Evolutionary conservation across 2,329 filamentous ascomycete genomes (phyloP).

Genomic region (Aureobasidium sp.): DNA sequence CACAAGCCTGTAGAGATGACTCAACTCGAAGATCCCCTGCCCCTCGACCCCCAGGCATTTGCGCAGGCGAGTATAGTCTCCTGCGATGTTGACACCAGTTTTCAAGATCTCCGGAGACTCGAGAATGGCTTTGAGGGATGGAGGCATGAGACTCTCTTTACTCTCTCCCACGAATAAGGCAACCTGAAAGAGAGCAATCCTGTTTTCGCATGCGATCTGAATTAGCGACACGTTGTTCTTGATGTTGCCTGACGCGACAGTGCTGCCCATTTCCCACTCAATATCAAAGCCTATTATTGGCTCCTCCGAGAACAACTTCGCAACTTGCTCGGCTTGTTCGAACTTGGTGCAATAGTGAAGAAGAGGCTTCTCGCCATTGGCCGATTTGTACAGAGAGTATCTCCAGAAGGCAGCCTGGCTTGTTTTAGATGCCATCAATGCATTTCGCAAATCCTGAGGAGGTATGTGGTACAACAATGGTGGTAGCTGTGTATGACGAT

Average conservation of each 20-base stretch:
- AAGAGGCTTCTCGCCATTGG: slow-evolving; percentile 47
- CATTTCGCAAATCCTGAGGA: slow-evolving; percentile 1
- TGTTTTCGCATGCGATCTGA: slow-evolving; percentile 69
- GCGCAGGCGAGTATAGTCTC: slow-evolving; percentile 55
- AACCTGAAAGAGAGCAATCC: slow-evolving; percentile 74
- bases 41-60: slow-evolving; percentile 58
- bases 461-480: slow-evolving; percentile 7
- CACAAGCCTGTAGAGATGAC: slow-evolving; percentile 71
- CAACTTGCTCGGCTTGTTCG: slow-evolving; percentile 57
- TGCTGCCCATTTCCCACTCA: slow-evolving; percentile 59
- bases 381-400: slow-evolving; percentile 57
- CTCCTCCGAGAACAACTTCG: slow-evolving; percentile 58
- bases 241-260: slow-evolving; percentile 32
- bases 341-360: slow-evolving; percentile 71
- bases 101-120: slow-evolving; percentile 64
- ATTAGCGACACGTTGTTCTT: slow-evolving; percentile 71
- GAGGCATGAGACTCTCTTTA: slow-evolving; percentile 54
- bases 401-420: slow-evolving; percentile 44
- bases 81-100: slow-evolving; percentile 66
- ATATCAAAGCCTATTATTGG: slow-evolving; percentile 78
- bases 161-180: slow-evolving; percentile 44
- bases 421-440: slow-evolving; percentile 4
- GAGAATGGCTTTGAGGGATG: slow-evolving; percentile 62
- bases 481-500: neutral
- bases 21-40: slow-evolving; percentile 68